phyloP scores from a whole-genome alignment of 163 green algal genomes.

The Scenedesmus sp. region DNA sequence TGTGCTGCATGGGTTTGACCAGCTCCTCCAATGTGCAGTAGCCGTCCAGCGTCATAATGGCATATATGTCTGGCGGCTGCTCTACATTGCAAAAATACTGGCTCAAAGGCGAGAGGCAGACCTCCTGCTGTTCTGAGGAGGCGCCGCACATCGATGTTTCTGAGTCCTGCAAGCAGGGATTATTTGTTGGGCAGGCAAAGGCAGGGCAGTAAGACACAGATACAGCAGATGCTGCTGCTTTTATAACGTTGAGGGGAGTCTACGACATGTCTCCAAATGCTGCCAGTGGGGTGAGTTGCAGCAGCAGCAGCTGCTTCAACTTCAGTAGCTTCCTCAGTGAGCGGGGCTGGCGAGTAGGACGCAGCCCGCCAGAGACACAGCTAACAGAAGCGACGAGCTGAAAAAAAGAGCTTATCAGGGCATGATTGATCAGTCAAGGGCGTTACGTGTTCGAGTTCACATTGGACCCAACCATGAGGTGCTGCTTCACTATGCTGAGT shows the following conservation, averaged over 20 bases:
- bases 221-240: neutral
- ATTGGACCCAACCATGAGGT: neutral
- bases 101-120: slow-evolving; percentile 13
- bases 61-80: slow-evolving; percentile 51
- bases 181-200: neutral
- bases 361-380: neutral
- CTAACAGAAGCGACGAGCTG: neutral
- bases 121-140: neutral
- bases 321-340: neutral
- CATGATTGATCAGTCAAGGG: neutral
- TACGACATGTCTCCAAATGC: no score
- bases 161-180: neutral
- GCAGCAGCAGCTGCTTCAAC: neutral
- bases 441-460: neutral
- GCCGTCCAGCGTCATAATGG: slow-evolving; percentile 29
- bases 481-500: neutral
- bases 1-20: slow-evolving; percentile 39
- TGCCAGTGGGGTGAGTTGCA: neutral
- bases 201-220: neutral
- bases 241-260: neutral
- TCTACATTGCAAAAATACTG: slow-evolving; percentile 43
- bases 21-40: slow-evolving; percentile 43
- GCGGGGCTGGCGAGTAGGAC: neutral
- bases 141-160: neutral
- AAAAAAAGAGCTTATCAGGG: neutral